phyloP scores from a whole-genome alignment of 345 rosid genomes.

The Noccaea caerulescens region DNA sequence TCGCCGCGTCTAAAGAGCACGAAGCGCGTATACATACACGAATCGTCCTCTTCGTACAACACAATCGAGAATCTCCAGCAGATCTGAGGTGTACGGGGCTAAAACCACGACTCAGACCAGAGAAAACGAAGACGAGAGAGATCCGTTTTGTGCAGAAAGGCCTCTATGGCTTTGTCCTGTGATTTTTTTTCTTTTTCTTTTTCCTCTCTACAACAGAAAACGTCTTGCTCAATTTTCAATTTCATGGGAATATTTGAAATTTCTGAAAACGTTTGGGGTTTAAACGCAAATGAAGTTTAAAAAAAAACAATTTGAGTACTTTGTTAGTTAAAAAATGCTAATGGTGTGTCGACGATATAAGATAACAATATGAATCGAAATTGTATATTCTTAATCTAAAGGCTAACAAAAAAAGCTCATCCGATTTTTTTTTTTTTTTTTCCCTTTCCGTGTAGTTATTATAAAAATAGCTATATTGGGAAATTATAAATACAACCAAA shows the following conservation, averaged over 20 bases:
- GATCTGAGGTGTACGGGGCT: conserved; percentile 41
- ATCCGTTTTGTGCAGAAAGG: conserved; percentile 41
- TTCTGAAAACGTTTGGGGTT: conserved; percentile 17
- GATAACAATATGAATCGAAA: neutral
- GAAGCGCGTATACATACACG: neutral
- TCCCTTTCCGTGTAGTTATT: neutral
- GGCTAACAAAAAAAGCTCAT: too few species aligned
- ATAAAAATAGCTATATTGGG: conserved; percentile 11
- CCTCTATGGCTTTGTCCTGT: conserved; percentile 13
- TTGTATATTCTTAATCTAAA: neutral
- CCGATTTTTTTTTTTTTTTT: neutral
- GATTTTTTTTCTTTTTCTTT: neutral
- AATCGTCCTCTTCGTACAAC: conserved; percentile 21
- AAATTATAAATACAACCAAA: conserved; percentile 9
- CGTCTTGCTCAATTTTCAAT: conserved; percentile 27
- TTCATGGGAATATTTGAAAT: conserved; percentile 9
- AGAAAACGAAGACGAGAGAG: conserved; percentile 42
- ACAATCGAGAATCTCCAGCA: conserved; percentile 31
- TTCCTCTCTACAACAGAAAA: conserved; percentile 31
- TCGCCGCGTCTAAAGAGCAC: conserved; percentile 11
- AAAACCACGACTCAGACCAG: conserved; percentile 33
- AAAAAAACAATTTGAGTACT: too few species aligned
- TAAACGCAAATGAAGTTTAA: neutral
- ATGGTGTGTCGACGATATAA: conserved; percentile 19
- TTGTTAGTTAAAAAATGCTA: conserved; percentile 30